Conservation (phyloP, 73 alveolate species). For the Symbiodinium pilosum region DNA sequence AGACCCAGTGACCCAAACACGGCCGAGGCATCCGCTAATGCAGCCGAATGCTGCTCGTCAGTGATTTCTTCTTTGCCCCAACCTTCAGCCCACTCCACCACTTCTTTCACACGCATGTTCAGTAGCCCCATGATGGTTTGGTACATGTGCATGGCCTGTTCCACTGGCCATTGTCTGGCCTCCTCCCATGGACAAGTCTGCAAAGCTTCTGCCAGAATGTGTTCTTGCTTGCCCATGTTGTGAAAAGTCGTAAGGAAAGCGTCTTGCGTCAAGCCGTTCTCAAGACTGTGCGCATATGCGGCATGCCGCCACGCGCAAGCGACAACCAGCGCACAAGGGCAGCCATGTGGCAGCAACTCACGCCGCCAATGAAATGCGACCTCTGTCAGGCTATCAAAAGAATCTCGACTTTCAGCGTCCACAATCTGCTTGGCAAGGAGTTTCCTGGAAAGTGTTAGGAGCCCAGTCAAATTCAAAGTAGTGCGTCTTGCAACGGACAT, state of each 20-base stretch:
- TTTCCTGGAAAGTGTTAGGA: neutral
- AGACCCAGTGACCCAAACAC: neutral
- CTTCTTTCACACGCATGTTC: neutral
- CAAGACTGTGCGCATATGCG: neutral
- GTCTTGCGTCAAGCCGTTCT: neutral
- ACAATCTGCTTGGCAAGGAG: neutral
- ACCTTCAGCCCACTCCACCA: neutral
- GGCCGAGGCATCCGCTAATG: neutral
- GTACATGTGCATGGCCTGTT: neutral
- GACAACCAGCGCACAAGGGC: neutral
- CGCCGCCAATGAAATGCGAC: neutral
- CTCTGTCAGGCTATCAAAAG: neutral
- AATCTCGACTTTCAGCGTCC: neutral
- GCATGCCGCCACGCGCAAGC: neutral
- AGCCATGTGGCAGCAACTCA: neutral
- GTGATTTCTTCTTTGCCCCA: neutral
- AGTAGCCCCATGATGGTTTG: neutral
- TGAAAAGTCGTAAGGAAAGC: neutral
- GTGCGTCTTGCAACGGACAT: neutral
- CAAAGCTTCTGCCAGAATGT: neutral
- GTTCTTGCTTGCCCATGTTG: neutral
- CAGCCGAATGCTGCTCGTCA: neutral
- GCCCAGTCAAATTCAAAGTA: neutral
- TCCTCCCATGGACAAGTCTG: neutral
- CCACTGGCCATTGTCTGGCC: neutral